Evolutionary conservation across 2,329 filamentous ascomycete species (phyloP), one percentile per base, ranked within the genome.

Genomic region (Trichophaea hybrida): DNA sequence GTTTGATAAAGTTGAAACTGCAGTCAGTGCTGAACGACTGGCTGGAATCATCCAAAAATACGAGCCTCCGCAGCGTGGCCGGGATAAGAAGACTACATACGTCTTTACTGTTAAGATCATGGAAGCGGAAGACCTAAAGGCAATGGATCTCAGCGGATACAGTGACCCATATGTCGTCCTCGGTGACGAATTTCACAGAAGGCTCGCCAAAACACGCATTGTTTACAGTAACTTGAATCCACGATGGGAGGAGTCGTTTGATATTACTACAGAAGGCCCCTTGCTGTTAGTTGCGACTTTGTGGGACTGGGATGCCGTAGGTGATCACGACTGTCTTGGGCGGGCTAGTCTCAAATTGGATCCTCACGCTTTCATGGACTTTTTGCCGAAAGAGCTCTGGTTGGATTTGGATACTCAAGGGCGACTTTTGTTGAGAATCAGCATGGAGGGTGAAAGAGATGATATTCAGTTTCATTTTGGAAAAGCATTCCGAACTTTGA

Each of bases 41-140:
- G 90, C 90, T 2, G 83, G 86, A 55, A 81, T 94, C 13, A 80
- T 98, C 55, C 82, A 84, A 51, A 83, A 80, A 68, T 77, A 85
- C 63, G 81, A 87, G 32, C 87, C 87, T 6, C 84, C 86, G 1
- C 75, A 77, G 62, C 70, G 74, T 59, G 82, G 82, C 67, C 56
- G 58, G 15, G 85, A 82, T 68, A 81, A 84, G 46, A 86, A 82
- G 64, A 46, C 12, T 10, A 96, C 94, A 70, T 97, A 94, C 71
- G 90, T 96, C 58, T 98, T 98, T 73, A 97, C 93, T 0, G 90
- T 98, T 74, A 98, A 98, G 74, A 90, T 98, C 61, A 90, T 98
- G 32, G 93, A 98, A 73, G 93, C 88, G 6, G 93, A 98, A 73
- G 93, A 98, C 69, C 77, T 98, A 67, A 97, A 97, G 73, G 88